Evolutionary conservation across 306 rosid genomes (phyloP).

Genomic region (Medicago ruthenica): DNA sequence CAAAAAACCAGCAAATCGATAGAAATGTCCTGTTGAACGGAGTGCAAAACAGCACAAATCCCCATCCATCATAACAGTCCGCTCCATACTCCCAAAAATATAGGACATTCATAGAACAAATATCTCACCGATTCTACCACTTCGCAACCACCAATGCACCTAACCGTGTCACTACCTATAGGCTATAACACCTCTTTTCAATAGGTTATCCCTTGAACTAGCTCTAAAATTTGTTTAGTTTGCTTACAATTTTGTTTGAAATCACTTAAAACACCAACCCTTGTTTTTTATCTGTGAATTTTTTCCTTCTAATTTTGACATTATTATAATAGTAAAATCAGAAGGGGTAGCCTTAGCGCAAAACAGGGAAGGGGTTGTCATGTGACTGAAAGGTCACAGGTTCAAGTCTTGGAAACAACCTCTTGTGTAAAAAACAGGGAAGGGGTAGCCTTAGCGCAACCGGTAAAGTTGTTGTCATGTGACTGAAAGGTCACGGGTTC

Average conservation of each 20-base stretch:
- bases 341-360: no score
- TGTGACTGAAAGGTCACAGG: no score
- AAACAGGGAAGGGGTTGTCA: no score
- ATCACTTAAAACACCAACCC: not conserved
- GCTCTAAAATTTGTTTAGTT: not conserved
- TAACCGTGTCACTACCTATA: not conserved
- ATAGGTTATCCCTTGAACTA: not conserved
- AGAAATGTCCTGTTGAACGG: not conserved
- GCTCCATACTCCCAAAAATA: not conserved
- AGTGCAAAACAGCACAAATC: not conserved
- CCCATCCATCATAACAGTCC: not conserved
- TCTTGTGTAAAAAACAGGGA: no score
- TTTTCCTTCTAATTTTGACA: not conserved
- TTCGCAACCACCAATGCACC: not conserved
- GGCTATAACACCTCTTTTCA: not conserved
- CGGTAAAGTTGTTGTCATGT: no score
- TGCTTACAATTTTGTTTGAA: not conserved
- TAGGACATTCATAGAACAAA: not conserved
- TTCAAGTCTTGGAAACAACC: no score
- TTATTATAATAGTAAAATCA: not conserved
- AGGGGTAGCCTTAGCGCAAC: no score
- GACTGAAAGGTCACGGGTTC: no score
- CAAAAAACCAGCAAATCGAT: not conserved
- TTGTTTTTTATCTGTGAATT: conserved; percentile 2
- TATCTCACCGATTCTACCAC: not conserved